A percentile compares a stretch with the other conserved stretches of the same genome.
These are phyloP conservation scores for Cicer pinnatifidum DNA, from an alignment of 306 rosid species.

Conservation along the genomic window DNA sequence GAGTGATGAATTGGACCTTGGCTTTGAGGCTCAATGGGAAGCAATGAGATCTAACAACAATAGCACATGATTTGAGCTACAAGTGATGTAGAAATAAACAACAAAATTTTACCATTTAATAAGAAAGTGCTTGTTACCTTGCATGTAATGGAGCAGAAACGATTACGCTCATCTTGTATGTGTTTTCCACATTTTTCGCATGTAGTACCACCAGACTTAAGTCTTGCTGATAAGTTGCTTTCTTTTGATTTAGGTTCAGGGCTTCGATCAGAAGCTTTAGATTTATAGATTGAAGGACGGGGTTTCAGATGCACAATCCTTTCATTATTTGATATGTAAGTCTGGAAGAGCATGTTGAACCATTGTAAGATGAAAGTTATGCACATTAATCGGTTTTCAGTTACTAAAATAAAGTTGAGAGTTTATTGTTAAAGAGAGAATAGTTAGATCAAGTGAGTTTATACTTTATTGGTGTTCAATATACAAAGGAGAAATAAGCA, in stretches of 20 bases:
- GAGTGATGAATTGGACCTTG: constrained; percentile 40
- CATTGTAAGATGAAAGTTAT: constrained; percentile 30
- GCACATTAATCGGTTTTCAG: constrained; percentile 6
- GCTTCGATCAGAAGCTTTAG: constrained; percentile 66
- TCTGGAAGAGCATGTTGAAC: constrained; percentile 53
- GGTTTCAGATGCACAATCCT: constrained; percentile 91
- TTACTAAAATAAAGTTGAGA: constrained; percentile 17
- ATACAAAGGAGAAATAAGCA: not conserved
- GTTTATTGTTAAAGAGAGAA: not conserved
- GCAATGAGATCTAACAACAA: constrained; percentile 51
- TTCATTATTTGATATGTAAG: constrained; percentile 86
- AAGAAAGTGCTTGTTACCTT: constrained; percentile 62
- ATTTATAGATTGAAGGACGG: constrained; percentile 65
- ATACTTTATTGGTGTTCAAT: constrained; percentile 11
- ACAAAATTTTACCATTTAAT: constrained; percentile 11
- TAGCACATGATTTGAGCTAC: constrained; percentile 20
- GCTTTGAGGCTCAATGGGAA: constrained; percentile 53
- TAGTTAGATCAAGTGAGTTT: constrained; percentile 20
- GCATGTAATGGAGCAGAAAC: constrained; percentile 91
- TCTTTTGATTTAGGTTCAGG: constrained; percentile 71
- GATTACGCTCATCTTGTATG: constrained; percentile 80
- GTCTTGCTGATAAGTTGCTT: constrained; percentile 59
- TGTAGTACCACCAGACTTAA: constrained; percentile 73
- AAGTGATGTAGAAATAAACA: constrained; percentile 13
- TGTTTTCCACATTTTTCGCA: constrained; percentile 90